Evolutionary conservation across 345 rosid species (phyloP), one percentile per base, ranked within the genome.

Genomic region (Turnera subulata): DNA sequence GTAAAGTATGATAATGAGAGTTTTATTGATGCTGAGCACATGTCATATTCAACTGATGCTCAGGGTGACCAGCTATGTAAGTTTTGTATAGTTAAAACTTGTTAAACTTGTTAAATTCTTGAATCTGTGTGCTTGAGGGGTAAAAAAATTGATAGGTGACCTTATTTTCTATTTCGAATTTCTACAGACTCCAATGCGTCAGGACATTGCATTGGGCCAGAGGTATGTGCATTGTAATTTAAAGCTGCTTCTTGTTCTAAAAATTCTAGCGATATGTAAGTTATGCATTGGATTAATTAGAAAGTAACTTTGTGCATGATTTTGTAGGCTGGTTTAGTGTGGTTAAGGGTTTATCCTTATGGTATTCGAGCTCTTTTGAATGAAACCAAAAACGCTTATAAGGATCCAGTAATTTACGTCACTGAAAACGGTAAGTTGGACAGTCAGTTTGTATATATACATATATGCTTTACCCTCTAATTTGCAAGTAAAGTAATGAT

Each of bases 311-410:
- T 38, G 11, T 15, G 20, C n/a, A 21, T 6, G 6, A 21, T 49
- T 21, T n/a, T 42, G 1, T 6, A 58, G 53, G 63, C 63, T 22
- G 49, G 35, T 19, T 29, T 52, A 14, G 14, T 21, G 8, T 61
- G 50, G 65, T 2, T 61, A 6, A 29, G 52, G 29, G 38, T 51
- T 37, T 42, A 21, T 17, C 65, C 65, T 2, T 12, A 40, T 40
- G 65, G 65, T 8, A 50, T 61, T 16, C 38, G 65, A 40, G 22
- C 43, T 25, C 38, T 61, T 19, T 24, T 61, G 50, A 61, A 61
- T 26, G 50, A 61, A 17, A 43, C 46, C 65, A 61, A 61, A 35
- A 49, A 61, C 5, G 19, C 19, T 6, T 61, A 61, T 11, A 18
- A 23, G 14, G 29, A 61, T 40, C 57, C 65, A 2, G 19, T 3